Evolutionary conservation across 306 rosid species (phyloP), one percentile per base, ranked within the genome.

Genomic region (Senna siamea): DNA sequence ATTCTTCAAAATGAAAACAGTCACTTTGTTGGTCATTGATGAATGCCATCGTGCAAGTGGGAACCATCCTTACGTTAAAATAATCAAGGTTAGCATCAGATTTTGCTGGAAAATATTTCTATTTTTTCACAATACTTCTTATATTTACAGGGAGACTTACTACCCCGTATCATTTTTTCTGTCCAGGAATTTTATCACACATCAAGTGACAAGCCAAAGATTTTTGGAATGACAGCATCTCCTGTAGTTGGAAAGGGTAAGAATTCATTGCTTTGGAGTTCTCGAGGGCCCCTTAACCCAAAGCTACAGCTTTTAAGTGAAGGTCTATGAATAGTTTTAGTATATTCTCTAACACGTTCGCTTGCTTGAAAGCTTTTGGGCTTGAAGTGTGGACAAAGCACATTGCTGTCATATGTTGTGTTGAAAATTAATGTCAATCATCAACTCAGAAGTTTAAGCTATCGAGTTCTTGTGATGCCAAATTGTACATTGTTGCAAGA

Each of bases 191-290:
- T 87, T 68, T 89, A 87, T 70, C 86, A 87, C 85, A 76, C 77
- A 71, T 80, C 82, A 63, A 34, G 38, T 69, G 69, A 76, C 66
- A 89, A 87, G 83, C 90, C 92, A 53, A 89, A 76, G 86, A 79
- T 85, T 78, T 87, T 89, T 53, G 92, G 92, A 76, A 85, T 87
- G 90, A 89, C 89, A 0, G 86, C 92, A 44, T 87, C 90, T 15
- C 92, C 89, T 53, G 86, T 87, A 62, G 77, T 85, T 18, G 81
- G 81, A 52, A 87, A 85, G 77, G 90, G 96, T 85, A 71, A 74
- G 19, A 14, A 66, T 30, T 41, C 5, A 28, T 30, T 48, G 6
- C 20, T 8, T 40, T 62, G 38, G 10, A 18, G 57, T 4, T 37
- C 3, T 37, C 3, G 8, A 37, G 7, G 8, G 8, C 3, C 40